Conservation (phyloP, 495 filamentous ascomycete species). For the Penicillium canescens region DNA sequence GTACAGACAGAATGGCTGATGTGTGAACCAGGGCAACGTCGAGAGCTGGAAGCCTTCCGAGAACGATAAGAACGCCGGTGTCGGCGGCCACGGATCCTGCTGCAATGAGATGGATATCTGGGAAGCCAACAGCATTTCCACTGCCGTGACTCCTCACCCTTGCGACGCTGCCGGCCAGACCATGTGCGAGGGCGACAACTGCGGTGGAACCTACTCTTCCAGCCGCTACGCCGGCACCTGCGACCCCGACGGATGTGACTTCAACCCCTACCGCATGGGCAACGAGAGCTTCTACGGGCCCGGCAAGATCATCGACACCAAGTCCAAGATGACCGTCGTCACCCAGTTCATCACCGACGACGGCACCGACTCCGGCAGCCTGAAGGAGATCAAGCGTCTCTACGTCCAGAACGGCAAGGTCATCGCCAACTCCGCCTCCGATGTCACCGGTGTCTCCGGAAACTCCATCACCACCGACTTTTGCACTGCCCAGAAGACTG, state of each 20-base stretch:
- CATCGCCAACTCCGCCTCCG: conserved; percentile 57
- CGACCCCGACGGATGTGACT: conserved; percentile 78
- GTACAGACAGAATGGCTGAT: not conserved
- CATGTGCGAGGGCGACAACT: conserved; percentile 57
- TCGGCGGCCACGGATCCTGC: conserved; percentile 63
- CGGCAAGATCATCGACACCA: conserved; percentile 63
- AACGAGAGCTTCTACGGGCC: conserved; percentile 62
- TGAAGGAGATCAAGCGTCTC: conserved; percentile 67
- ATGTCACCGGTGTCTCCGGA: conserved; percentile 51
- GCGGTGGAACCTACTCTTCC: conserved; percentile 50
- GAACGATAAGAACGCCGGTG: conserved; percentile 60
- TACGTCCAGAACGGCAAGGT: conserved; percentile 70
- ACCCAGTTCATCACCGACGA: conserved; percentile 68
- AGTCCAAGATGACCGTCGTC: conserved; percentile 62
- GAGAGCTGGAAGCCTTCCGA: conserved; percentile 60
- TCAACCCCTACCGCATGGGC: conserved; percentile 73
- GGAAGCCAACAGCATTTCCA: conserved; percentile 66
- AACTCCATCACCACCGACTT: conserved; percentile 61
- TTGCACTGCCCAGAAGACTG: conserved; percentile 60
- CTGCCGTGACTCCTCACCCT: conserved; percentile 61
- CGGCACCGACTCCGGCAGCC: conserved; percentile 51
- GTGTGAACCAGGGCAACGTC: conserved; percentile 43
- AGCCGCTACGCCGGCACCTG: conserved; percentile 57
- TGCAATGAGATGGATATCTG: conserved; percentile 75
- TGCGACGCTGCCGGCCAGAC: conserved; percentile 57